Percentiles rank a stretch among this genome's conserved stretches.
These are phyloP conservation scores for Glycine tomentella DNA, from an alignment of 306 rosid genomes.

Conservation along the genomic window DNA sequence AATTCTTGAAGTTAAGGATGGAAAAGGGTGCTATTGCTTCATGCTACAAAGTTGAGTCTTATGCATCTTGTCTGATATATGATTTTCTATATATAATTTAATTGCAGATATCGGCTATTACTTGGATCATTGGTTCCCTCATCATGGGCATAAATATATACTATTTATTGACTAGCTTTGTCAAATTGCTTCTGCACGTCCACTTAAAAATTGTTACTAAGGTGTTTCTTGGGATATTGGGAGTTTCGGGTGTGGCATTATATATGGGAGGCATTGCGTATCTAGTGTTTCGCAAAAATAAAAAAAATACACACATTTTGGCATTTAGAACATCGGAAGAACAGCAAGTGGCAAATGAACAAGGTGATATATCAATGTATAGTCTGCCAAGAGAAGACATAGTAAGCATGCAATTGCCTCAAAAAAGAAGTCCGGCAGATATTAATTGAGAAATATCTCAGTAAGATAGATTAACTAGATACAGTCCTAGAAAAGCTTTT, in stretches of 20 bases:
- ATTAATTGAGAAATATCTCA: slow-evolving; percentile 47
- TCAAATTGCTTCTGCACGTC: slow-evolving; percentile 65
- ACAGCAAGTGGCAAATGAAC: slow-evolving; percentile 48
- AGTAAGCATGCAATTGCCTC: slow-evolving; percentile 81
- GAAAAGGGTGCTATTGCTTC: neutral
- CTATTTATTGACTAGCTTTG: slow-evolving; percentile 63
- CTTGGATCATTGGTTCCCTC: slow-evolving; percentile 67
- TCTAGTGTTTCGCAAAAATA: slow-evolving; percentile 68
- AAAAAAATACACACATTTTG: slow-evolving; percentile 53
- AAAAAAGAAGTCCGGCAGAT: slow-evolving; percentile 52
- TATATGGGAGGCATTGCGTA: slow-evolving; percentile 75
- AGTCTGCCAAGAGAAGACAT: slow-evolving; percentile 68
- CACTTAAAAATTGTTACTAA: slow-evolving; percentile 49
- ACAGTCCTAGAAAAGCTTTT: slow-evolving; percentile 15
- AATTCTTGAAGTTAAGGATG: slow-evolving; percentile 5
- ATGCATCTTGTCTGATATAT: slow-evolving; percentile 29
- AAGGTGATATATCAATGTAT: slow-evolving; percentile 48
- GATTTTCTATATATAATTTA: slow-evolving; percentile 4
- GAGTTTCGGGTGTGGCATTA: slow-evolving; percentile 65
- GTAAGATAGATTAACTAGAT: neutral
- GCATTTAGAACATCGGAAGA: slow-evolving; percentile 57
- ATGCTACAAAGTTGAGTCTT: neutral
- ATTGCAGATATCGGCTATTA: slow-evolving; percentile 64
- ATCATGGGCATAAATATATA: slow-evolving; percentile 81
- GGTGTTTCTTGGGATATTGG: slow-evolving; percentile 69